Percentiles rank a stretch among this genome's conserved stretches.
Evolutionary conservation across 805 yeast genomes (phyloP).

Genomic region (Maudiozyma turicensis): DNA sequence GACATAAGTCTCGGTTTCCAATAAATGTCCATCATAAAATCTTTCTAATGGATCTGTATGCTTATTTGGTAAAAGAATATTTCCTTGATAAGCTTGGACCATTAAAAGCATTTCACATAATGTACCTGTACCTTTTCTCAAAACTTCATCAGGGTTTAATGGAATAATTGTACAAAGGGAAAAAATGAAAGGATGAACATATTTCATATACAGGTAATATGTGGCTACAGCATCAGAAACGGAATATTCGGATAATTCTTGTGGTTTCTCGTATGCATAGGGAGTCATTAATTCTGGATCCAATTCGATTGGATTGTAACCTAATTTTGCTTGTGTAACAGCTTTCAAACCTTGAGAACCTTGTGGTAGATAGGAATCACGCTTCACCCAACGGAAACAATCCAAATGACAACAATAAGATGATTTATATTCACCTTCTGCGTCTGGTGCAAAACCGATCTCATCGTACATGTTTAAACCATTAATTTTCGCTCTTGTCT

Average conservation of each 20-base stretch:
- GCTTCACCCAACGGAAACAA: constrained; percentile 93
- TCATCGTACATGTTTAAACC: constrained; percentile 84
- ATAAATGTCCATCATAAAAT: constrained; percentile 85
- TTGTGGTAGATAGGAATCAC: constrained; percentile 95
- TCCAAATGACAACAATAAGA: constrained; percentile 94
- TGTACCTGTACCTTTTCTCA: constrained; percentile 97
- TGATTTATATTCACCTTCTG: constrained; percentile 87
- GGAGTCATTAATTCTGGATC: constrained; percentile 99
- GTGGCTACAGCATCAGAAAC: constrained; percentile 99
- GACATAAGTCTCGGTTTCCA: constrained; percentile 94
- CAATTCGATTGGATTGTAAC: constrained; percentile 91
- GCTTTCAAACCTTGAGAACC: constrained; percentile 98
- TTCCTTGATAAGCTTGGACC: constrained; percentile 84
- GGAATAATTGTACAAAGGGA: constrained; percentile 95
- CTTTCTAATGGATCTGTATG: constrained; percentile 90
- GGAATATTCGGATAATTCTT: constrained; percentile 85
- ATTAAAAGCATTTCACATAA: constrained; percentile 93
- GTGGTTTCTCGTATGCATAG: constrained; percentile 91
- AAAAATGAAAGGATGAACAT: constrained; percentile 93
- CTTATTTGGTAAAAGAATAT: constrained; percentile 82
- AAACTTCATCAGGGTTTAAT: constrained; percentile 88
- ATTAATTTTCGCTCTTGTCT: constrained; percentile 73
- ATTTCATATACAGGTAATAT: constrained; percentile 88
- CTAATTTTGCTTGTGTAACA: constrained; percentile 89
- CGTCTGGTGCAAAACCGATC: constrained; percentile 85